A percentile compares a stretch with the other conserved stretches of the same genome.
Conservation (phyloP, 768 basidiomycete species). For the Amanita jacksonii region DNA sequence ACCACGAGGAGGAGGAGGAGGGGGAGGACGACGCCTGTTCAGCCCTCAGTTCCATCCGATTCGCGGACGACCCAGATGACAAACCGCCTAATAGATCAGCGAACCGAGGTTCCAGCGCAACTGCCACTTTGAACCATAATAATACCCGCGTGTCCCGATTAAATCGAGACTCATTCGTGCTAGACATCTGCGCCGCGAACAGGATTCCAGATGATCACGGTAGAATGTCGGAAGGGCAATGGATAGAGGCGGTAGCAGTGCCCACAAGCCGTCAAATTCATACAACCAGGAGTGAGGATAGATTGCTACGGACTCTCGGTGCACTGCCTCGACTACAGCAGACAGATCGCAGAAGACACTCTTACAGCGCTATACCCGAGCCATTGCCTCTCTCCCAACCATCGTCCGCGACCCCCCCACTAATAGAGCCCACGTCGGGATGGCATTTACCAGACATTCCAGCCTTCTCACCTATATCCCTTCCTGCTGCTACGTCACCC, state of each 20-base stretch:
- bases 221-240: not conserved
- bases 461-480: not conserved
- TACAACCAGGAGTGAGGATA: not conserved
- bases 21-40: constrained; percentile 5
- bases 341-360: not conserved
- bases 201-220: not conserved
- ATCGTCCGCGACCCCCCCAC: not conserved
- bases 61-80: constrained; percentile 5
- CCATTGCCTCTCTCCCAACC: not conserved
- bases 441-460: constrained; percentile 2
- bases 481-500: not conserved
- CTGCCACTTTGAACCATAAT: not conserved
- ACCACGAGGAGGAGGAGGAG: not conserved
- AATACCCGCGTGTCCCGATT: not conserved
- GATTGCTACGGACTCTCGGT: not conserved
- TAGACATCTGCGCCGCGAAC: constrained; percentile 4
- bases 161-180: not conserved
- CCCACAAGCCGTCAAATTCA: not conserved
- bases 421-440: not conserved
- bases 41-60: not conserved
- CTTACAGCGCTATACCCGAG: not conserved
- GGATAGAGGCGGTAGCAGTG: not conserved
- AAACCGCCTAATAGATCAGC: not conserved
- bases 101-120: not conserved
- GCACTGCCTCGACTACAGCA: not conserved